Conservation (phyloP, 2,329 filamentous ascomycete genomes). For the Davidsoniella neocaledoniae region DNA sequence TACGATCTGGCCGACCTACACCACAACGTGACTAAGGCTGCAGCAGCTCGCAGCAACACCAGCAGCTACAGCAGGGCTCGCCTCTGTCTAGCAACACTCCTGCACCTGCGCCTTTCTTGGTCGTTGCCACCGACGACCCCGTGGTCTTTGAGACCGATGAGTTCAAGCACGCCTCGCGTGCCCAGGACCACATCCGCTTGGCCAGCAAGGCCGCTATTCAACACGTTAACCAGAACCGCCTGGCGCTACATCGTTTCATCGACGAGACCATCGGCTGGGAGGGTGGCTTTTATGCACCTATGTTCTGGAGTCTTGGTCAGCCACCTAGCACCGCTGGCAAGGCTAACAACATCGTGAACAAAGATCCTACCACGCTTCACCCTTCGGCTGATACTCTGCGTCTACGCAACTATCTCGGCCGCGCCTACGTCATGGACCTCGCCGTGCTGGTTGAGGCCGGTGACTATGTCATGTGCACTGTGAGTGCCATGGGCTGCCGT, state of each 20-base stretch:
- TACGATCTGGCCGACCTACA: slow-evolving; percentile 34
- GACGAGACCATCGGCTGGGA: slow-evolving; percentile 75
- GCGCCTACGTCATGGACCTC: slow-evolving; percentile 71
- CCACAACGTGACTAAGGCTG: slow-evolving; percentile 25
- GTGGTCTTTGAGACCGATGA: slow-evolving; percentile 52
- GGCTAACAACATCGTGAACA: slow-evolving; percentile 22
- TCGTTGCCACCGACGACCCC: slow-evolving; percentile 71
- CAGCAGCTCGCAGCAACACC: slow-evolving; percentile 20
- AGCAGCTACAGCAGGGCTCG: slow-evolving; percentile 12
- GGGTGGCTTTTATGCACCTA: slow-evolving; percentile 65
- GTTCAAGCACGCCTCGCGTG: slow-evolving; percentile 38
- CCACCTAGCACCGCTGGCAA: slow-evolving; percentile 22
- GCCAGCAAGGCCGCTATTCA: slow-evolving; percentile 42
- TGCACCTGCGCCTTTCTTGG: slow-evolving; percentile 26
- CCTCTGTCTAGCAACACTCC: not conserved
- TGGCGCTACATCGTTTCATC: slow-evolving; percentile 46
- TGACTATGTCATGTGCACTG: slow-evolving; percentile 60
- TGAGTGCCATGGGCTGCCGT: slow-evolving; percentile 56
- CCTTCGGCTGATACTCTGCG: slow-evolving; percentile 40
- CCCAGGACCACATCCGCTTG: slow-evolving; percentile 62
- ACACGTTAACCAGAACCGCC: slow-evolving; percentile 25
- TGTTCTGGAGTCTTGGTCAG: slow-evolving; percentile 66
- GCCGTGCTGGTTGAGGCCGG: slow-evolving; percentile 51
- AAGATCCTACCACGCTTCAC: slow-evolving; percentile 19
- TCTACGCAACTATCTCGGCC: slow-evolving; percentile 55